Evolutionary conservation across 2,329 filamentous ascomycete genomes (phyloP).

Genomic region (Cordyceps cateniannulata): DNA sequence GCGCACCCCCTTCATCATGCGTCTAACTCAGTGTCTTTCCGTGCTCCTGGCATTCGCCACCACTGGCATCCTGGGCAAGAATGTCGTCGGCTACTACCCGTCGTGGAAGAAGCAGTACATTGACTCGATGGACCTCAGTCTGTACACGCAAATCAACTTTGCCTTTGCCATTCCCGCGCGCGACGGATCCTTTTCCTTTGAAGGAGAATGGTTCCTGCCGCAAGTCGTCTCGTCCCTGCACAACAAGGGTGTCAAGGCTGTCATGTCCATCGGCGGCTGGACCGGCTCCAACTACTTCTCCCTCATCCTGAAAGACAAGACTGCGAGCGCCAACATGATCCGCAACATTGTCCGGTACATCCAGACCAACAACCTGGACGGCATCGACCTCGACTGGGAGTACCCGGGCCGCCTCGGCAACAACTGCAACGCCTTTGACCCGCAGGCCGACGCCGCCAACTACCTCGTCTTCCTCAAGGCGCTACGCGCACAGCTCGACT

Average conservation of each 20-base stretch:
- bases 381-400: not conserved
- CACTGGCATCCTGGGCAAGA: not conserved
- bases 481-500: not conserved
- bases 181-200: conserved; percentile 6
- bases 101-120: conserved; percentile 5
- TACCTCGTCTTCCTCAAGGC: not conserved
- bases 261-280: conserved; percentile 14
- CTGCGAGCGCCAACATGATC: not conserved
- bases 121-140: conserved; percentile 5
- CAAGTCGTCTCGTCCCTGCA: not conserved
- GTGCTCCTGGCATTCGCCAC: not conserved
- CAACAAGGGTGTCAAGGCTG: conserved; percentile 8
- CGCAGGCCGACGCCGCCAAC: not conserved
- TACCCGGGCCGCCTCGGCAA: conserved; percentile 10
- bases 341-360: conserved; percentile 2
- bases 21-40: not conserved
- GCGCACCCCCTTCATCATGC: not conserved
- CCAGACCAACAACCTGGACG: not conserved
- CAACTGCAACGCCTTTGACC: conserved; percentile 7
- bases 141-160: conserved; percentile 15
- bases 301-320: not conserved
- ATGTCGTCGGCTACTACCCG: conserved; percentile 11
- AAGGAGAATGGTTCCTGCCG: conserved; percentile 2
- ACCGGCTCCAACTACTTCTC: conserved; percentile 11
- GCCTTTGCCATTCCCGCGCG: conserved; percentile 12